Base-by-base conservation (phyloP, 2,329 filamentous ascomycete species). In the Ceratocystis ficicola region DNA sequence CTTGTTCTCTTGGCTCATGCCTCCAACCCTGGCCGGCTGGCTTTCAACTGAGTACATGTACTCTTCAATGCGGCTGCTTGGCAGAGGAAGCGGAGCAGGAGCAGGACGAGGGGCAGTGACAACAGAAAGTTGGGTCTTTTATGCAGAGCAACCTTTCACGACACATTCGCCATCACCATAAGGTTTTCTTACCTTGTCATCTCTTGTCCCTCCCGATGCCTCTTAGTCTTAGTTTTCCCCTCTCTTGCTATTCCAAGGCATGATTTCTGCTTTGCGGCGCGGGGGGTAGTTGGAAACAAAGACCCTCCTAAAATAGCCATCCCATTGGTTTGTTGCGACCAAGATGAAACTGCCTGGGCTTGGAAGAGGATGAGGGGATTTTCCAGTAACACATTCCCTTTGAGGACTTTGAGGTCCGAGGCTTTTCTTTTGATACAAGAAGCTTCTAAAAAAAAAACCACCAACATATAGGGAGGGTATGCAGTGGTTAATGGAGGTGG, bases 291-390 rank as follows among this genome's bases (percentile, higher is more conserved):
- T 57, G 10, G 52, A 50, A 50, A 50, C 52, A 41, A 57, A 30
- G 28, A 2, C 52, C 8, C 20, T 7, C 55, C 55, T 28, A 59
- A 59, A 59, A 59, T 59, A 59, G 55, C 32, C 25, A 36, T 59
- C 17, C 55, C 55, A 36, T 59, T 7, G 6, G 25, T n/a, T 32
- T 57, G 55, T 59, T 59, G 55, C 25, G 55, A 59, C 55, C 55
- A 59, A 59, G 55, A 59, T 59, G 55, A 59, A 59, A 59, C 55
- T 52, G 55, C 30, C 6, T 8, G 55, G 28, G 25, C 48, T 52
- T 52, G 22, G 8, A 52, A 10, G 22, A 52, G 10, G 22, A 52
- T 22, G 22, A 52, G 15, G 48, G 15, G 15, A 25, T 22, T 12
- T 20, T 22, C 17, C 17, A 22, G 20, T 2, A 22, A 48, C 46